phyloP scores from a whole-genome alignment of 2,329 filamentous ascomycete genomes.

The Trichoderma endophyticum region DNA sequence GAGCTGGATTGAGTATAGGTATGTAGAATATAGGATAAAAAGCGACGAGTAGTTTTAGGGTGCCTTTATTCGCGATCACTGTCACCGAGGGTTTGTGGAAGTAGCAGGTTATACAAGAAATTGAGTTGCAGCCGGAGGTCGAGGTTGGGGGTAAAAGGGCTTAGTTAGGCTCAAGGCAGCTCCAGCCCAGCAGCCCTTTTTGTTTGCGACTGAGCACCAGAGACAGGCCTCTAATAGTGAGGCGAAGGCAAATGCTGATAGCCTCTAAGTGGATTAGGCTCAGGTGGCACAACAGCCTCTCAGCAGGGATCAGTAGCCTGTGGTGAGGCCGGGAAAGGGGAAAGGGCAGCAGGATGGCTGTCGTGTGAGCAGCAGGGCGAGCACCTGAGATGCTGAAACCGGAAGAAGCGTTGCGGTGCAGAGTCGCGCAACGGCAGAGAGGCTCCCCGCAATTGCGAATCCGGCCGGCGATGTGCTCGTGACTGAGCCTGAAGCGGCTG shows the following conservation, averaged over 20 bases:
- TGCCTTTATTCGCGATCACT: neutral
- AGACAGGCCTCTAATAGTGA: neutral
- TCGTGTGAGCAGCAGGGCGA: constrained; percentile 17
- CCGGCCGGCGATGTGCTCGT: constrained; percentile 1
- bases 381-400: constrained; percentile 17
- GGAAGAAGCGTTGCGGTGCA: neutral
- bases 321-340: neutral
- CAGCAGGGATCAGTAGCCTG: neutral
- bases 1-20: neutral
- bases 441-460: constrained; percentile 8
- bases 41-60: neutral
- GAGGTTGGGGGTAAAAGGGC: neutral
- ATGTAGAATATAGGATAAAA: neutral
- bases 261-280: neutral
- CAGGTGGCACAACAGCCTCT: neutral
- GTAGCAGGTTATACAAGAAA: neutral
- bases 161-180: neutral
- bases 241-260: neutral
- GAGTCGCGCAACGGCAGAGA: neutral
- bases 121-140: neutral
- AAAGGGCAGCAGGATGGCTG: neutral
- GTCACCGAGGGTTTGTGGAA: neutral
- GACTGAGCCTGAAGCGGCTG: constrained; percentile 9
- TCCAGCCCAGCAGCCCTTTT: constrained; percentile 2
- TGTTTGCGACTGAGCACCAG: neutral